A percentile compares a stretch with the other conserved stretches of the same genome.
Conservation (phyloP, 495 filamentous ascomycete genomes). For the Hypoxylon subgilvum region DNA sequence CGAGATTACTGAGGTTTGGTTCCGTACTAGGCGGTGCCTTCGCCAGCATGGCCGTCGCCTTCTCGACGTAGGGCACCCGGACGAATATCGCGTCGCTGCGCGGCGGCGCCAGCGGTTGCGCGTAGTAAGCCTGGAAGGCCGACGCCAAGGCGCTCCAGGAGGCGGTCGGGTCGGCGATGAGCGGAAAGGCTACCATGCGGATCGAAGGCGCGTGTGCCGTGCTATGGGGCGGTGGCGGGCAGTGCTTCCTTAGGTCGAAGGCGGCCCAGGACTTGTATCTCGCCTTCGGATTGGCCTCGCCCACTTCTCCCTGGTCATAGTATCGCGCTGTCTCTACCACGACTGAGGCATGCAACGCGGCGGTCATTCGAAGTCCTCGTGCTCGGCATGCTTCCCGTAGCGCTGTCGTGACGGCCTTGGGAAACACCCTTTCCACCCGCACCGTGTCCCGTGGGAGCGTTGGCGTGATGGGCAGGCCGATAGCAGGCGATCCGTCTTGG, state of each 20-base stretch:
- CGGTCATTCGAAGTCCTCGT: neutral
- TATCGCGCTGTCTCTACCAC: neutral
- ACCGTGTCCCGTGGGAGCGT: neutral
- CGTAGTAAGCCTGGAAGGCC: neutral
- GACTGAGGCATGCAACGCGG: conserved; percentile 7
- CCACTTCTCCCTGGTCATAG: neutral
- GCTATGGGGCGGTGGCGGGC: neutral
- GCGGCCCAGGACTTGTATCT: conserved; percentile 15
- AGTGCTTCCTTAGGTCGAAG: conserved; percentile 16
- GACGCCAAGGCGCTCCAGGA: neutral
- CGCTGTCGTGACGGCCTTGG: neutral
- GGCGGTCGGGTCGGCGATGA: neutral
- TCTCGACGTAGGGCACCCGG: conserved; percentile 13
- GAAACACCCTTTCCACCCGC: neutral
- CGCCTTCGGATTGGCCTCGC: neutral
- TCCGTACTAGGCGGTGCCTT: conserved; percentile 5
- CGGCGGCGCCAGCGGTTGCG: conserved; percentile 2
- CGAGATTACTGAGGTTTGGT: conserved; percentile 14
- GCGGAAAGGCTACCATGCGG: conserved; percentile 8
- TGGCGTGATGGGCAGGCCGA: conserved; percentile 1
- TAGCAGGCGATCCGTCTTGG: neutral
- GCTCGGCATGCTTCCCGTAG: conserved; percentile 1
- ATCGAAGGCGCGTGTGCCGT: conserved; percentile 1
- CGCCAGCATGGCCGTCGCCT: conserved; percentile 5
- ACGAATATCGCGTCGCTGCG: neutral